Evolutionary conservation across 495 filamentous ascomycete species (phyloP).

Genomic region (Pyrenopolyporus hunteri): DNA sequence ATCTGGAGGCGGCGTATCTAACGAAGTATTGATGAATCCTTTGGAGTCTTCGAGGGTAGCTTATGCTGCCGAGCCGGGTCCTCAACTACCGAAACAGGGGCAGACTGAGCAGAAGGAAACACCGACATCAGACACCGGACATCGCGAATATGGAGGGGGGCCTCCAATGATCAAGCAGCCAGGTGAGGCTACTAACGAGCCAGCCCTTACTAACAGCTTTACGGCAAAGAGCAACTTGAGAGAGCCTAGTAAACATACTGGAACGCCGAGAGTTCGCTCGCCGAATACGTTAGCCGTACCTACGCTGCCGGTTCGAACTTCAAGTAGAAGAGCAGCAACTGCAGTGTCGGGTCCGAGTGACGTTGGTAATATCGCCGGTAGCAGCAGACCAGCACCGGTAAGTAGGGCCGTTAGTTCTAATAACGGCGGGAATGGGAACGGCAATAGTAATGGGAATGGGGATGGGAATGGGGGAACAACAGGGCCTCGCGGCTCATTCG

Average conservation of each 20-base stretch:
- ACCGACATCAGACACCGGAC: neutral
- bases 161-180: slow-evolving; percentile 8
- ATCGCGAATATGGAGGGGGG: neutral
- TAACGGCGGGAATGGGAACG: neutral
- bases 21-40: slow-evolving; percentile 12
- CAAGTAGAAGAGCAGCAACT: slow-evolving; percentile 27
- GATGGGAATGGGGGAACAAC: neutral
- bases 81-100: neutral
- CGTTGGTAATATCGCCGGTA: neutral
- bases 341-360: neutral
- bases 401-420: slow-evolving; percentile 9
- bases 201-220: neutral
- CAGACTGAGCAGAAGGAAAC: neutral
- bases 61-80: neutral
- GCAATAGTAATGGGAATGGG: neutral
- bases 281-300: slow-evolving; percentile 5
- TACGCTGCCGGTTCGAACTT: slow-evolving; percentile 34
- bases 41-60: slow-evolving; percentile 3
- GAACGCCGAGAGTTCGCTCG: neutral
- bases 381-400: neutral
- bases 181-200: neutral
- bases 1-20: neutral
- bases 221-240: neutral
- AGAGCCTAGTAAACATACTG: neutral
- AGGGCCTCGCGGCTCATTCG: slow-evolving; percentile 24